Evolutionary conservation across 176 grass and related monocot species (phyloP), one percentile per base, ranked within the genome.

Genomic region (Aegilops umbellulata): DNA sequence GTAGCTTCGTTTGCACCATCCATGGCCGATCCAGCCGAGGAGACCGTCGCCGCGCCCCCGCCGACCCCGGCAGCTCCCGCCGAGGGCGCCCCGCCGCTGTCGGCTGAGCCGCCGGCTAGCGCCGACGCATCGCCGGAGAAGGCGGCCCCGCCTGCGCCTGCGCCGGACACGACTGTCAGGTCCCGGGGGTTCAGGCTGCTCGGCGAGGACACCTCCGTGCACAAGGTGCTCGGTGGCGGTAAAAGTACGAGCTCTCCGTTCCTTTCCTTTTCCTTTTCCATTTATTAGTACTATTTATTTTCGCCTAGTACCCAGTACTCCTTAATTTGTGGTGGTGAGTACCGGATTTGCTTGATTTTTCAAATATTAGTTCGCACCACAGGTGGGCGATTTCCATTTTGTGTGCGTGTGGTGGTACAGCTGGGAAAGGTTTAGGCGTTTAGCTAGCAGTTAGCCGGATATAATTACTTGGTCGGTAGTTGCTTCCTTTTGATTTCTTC

Each of bases 171-270:
- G 2, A 9, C 83, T 69, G 77, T 55, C 10, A 90, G 75, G 84
- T 34, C 87, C 10, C 91, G 71, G 2, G 90, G 89, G 27, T 92
- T 90, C 74, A 85, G 69, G 74, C 91, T 98, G 44, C 91, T 98
- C 19, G 88, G 90, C 22, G 86, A 94, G 85, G 93, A 94, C 88
- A 94, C 93, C 22, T 91, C 93, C 41, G 86, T 95, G 34, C 96
- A 98, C 71, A 82, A 89, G 80, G 90, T 46, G 14, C 86, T 98
- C 22, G 96, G 96, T 17, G 96, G 93, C 69, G 92, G 96, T 24
- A 98, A 95, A 94, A 82, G 96, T 98, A 87, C 17, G 46, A 36
- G 32, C 85, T 44, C 29, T 26, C 12, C 2, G 7, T 23, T 16
- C 44, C 12, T 3, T 32, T 68, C 3, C 3, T 4, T 30, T 55